These are phyloP conservation scores for Glycine soja DNA, from an alignment of 306 rosid species.

Conservation along the genomic window DNA sequence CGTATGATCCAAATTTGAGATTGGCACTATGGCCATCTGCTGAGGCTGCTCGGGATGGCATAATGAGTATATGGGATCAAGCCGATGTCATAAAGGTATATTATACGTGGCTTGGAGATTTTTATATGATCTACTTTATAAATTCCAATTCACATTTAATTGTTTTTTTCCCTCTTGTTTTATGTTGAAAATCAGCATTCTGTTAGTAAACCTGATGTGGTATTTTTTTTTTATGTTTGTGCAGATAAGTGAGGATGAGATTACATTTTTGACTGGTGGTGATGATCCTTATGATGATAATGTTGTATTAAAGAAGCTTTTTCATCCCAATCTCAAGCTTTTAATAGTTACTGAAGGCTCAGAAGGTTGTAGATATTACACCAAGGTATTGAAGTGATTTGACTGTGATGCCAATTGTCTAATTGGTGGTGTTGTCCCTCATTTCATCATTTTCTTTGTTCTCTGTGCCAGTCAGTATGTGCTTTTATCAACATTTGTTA, in stretches of 20 bases:
- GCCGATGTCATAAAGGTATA: conserved; percentile 88
- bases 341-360: conserved; percentile 84
- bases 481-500: too few relatives aligned
- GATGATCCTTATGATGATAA: conserved; percentile 78
- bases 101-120: background rate
- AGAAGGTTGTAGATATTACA: conserved; percentile 85
- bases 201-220: conserved; percentile 1
- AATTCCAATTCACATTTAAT: too few relatives aligned
- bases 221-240: conserved; percentile 29
- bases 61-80: conserved; percentile 86
- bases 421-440: too few relatives aligned
- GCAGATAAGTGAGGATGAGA: conserved; percentile 87
- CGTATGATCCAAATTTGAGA: conserved; percentile 96
- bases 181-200: conserved; percentile 5
- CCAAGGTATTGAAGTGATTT: conserved; percentile 60
- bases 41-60: conserved; percentile 80
- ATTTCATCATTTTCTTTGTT: too few relatives aligned
- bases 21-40: conserved; percentile 88
- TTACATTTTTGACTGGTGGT: conserved; percentile 71
- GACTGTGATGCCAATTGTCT: too few relatives aligned
- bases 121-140: too few relatives aligned
- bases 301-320: conserved; percentile 72
- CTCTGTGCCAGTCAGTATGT: too few relatives aligned
- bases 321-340: conserved; percentile 75
- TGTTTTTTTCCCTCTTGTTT: background rate